Percentiles rank a stretch among this genome's conserved stretches.
Conservation (phyloP, 805 yeast genomes). For the Isabelozyma rhagii region DNA sequence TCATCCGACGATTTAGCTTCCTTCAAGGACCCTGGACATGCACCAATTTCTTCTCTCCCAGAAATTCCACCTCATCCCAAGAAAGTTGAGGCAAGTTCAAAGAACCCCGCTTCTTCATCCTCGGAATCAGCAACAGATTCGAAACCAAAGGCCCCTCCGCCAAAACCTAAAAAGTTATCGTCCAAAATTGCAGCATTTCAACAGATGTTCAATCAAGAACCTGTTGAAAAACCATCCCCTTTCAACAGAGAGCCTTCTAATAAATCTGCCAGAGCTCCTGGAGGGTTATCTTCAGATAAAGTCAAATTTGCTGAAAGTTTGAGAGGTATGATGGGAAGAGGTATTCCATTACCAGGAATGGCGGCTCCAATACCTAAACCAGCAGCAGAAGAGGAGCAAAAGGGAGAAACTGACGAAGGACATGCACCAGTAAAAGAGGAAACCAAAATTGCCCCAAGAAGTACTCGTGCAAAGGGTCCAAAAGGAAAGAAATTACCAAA, state of each 20-base stretch:
- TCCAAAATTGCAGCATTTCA: constrained; percentile 80
- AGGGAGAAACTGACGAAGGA: constrained; percentile 8
- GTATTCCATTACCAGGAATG: constrained; percentile 53
- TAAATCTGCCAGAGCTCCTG: neutral
- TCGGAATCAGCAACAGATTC: neutral
- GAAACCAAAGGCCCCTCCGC: constrained; percentile 46
- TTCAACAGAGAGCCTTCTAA: neutral
- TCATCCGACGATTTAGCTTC: too few species aligned
- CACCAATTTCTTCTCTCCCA: neutral
- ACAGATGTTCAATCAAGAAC: constrained; percentile 54
- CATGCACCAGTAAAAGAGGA: constrained; percentile 1
- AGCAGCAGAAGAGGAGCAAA: constrained; percentile 8
- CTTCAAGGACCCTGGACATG: too few species aligned
- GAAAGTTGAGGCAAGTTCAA: neutral
- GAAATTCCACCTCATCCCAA: neutral
- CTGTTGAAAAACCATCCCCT: constrained; percentile 3
- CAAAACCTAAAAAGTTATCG: constrained; percentile 74
- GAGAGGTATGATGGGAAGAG: constrained; percentile 55
- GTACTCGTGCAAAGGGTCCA: constrained; percentile 68
- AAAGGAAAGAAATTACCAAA: constrained; percentile 68
- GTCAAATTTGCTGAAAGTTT: constrained; percentile 55
- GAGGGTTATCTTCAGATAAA: constrained; percentile 28
- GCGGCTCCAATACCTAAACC: constrained; percentile 14
- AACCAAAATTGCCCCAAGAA: constrained; percentile 5
- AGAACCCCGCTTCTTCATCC: neutral